phyloP scores from a whole-genome alignment of 345 rosid species.

The Luvunga scandens region DNA sequence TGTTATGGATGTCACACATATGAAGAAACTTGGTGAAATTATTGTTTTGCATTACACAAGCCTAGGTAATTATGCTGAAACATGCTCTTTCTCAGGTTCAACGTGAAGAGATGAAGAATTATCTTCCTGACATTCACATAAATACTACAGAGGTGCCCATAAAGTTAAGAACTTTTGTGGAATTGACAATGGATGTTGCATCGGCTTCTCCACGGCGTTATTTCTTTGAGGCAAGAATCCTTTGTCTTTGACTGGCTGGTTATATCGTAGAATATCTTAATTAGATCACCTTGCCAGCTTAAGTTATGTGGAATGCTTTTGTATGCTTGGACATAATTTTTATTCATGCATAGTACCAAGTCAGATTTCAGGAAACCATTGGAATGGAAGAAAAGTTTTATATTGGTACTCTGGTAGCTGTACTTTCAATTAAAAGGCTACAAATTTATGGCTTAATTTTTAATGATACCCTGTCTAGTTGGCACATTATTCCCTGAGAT shows the following conservation, averaged over 20 bases:
- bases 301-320: neutral
- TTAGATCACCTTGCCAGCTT: neutral
- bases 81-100: constrained; percentile 48
- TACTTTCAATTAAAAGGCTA: neutral
- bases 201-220: constrained; percentile 89
- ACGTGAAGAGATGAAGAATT: constrained; percentile 42
- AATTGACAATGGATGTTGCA: constrained; percentile 91
- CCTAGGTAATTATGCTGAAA: constrained; percentile 5
- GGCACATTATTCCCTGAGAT: neutral
- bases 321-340: neutral
- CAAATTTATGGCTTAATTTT: neutral
- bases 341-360: neutral
- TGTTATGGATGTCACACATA: neutral
- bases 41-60: neutral
- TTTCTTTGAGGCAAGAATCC: constrained; percentile 84
- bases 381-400: neutral
- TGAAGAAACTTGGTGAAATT: neutral
- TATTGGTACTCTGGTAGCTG: neutral
- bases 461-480: neutral
- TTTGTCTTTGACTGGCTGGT: constrained; percentile 20
- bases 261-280: constrained; percentile 2
- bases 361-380: neutral
- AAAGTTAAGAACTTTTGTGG: constrained; percentile 67
- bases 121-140: constrained; percentile 15
- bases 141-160: constrained; percentile 40